phyloP scores from a whole-genome alignment of 2,329 filamentous ascomycete species.

The Nemania bipapillata region DNA sequence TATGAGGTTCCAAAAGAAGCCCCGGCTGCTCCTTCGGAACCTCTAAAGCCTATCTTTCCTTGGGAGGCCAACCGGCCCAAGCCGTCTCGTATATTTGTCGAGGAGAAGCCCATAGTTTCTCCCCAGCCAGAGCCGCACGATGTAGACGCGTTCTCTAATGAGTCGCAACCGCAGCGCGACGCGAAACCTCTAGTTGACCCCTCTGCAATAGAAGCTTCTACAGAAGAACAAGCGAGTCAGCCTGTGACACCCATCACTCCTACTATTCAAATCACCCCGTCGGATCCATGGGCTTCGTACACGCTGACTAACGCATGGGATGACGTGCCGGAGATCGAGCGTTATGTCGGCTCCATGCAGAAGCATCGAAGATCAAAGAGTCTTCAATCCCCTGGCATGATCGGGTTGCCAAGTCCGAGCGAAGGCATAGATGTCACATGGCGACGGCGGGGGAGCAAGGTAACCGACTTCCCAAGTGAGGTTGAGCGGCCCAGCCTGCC shows the following conservation, averaged over 20 bases:
- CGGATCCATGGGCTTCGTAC: conserved; percentile 77
- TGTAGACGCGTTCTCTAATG: conserved; percentile 37
- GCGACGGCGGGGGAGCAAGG: conserved; percentile 64
- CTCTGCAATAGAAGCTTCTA: conserved; percentile 53
- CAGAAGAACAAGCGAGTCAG: conserved; percentile 55
- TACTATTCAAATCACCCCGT: conserved; percentile 58
- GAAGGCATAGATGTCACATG: conserved; percentile 51
- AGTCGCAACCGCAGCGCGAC: conserved; percentile 37
- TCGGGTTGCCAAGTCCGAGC: conserved; percentile 43
- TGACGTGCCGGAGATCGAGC: conserved; percentile 84
- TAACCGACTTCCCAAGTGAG: conserved; percentile 89
- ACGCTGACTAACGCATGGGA: conserved; percentile 92
- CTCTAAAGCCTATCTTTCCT: conserved; percentile 80
- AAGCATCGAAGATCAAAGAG: conserved; percentile 62
- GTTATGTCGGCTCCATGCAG: conserved; percentile 82
- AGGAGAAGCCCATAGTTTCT: conserved; percentile 57
- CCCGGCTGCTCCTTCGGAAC: conserved; percentile 64
- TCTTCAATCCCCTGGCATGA: conserved; percentile 47
- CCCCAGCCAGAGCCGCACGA: conserved; percentile 22
- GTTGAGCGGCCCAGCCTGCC: conserved; percentile 86
- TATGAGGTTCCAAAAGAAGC: conserved; percentile 79
- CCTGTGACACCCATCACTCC: conserved; percentile 62
- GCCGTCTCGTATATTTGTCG: conserved; percentile 72
- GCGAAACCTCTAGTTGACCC: conserved; percentile 49
- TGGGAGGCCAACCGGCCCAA: conserved; percentile 80